Conservation (phyloP, 2,329 filamentous ascomycete species). For the Nemania serpens region DNA sequence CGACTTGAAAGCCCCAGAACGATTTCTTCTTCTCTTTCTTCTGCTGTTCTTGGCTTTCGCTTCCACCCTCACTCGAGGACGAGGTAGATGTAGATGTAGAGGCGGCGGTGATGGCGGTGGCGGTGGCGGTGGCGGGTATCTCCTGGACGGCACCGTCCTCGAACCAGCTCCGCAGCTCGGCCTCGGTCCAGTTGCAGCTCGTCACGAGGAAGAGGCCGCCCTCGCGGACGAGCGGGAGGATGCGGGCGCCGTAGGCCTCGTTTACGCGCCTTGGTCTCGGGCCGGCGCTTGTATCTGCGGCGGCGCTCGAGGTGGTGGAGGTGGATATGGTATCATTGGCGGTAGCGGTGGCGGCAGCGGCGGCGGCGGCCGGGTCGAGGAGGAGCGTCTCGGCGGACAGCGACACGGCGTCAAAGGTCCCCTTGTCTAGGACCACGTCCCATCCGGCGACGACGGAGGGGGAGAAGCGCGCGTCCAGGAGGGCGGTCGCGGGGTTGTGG, state of each 20-base stretch:
- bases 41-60: too few species aligned
- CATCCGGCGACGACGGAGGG: conserved; percentile 57
- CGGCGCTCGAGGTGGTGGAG: not conserved
- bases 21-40: conserved; percentile 16
- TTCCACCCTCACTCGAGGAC: too few species aligned
- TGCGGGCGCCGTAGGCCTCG: conserved; percentile 74
- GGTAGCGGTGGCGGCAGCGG: not conserved
- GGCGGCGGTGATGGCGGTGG: not conserved
- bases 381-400: conserved; percentile 61
- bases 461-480: conserved; percentile 37
- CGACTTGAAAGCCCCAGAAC: conserved; percentile 59
- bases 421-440: conserved; percentile 95
- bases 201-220: conserved; percentile 83
- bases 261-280: conserved; percentile 61
- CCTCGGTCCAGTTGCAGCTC: conserved; percentile 97
- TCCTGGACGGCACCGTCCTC: conserved; percentile 45
- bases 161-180: conserved; percentile 83
- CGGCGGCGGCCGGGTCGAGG: not conserved
- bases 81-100: not conserved
- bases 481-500: conserved; percentile 43
- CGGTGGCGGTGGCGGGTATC: not conserved
- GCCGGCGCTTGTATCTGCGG: not conserved
- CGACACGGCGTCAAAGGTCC: conserved; percentile 94
- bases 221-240: conserved; percentile 68
- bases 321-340: too few species aligned